Evolutionary conservation across 2,329 filamentous ascomycete genomes (phyloP).

Genomic region (Emericellopsis atlantica): DNA sequence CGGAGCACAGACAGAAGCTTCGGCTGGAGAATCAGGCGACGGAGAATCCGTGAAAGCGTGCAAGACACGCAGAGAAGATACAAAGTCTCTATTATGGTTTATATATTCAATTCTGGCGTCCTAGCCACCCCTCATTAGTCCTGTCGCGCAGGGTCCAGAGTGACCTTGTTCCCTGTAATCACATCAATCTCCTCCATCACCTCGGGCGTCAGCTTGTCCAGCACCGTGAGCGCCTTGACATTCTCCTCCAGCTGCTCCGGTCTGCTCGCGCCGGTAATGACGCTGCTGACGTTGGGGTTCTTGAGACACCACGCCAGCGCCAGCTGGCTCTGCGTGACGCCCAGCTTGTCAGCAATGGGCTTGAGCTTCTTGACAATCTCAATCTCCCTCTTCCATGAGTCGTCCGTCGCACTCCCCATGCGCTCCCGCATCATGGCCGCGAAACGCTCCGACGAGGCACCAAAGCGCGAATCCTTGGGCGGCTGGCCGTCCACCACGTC

Average conservation of each 20-base stretch:
- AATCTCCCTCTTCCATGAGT: constrained; percentile 40
- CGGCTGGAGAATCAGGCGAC: not conserved
- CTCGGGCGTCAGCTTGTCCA: constrained; percentile 34
- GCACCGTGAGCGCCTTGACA: constrained; percentile 28
- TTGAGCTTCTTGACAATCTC: constrained; percentile 28
- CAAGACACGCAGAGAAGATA: not conserved
- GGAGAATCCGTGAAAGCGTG: not conserved
- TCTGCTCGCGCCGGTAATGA: constrained; percentile 38
- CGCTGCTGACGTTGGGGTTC: constrained; percentile 38
- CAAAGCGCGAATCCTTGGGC: constrained; percentile 44
- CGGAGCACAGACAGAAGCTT: constrained; percentile 1
- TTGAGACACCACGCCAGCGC: constrained; percentile 41
- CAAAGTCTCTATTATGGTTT: not conserved
- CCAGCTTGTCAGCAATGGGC: constrained; percentile 44
- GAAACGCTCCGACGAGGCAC: constrained; percentile 43
- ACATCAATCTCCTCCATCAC: constrained; percentile 37
- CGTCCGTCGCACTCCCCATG: constrained; percentile 30
- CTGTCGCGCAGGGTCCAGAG: constrained; percentile 4
- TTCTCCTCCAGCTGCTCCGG: constrained; percentile 40
- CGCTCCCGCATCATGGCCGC: constrained; percentile 38
- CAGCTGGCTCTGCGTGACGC: constrained; percentile 35
- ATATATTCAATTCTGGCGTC: not conserved
- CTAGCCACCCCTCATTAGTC: not conserved
- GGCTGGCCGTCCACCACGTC: constrained; percentile 33
- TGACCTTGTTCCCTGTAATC: constrained; percentile 13